These are phyloP conservation scores for Colletotrichum coccodes DNA, from an alignment of 2,329 filamentous ascomycete species.

Conservation along the genomic window DNA sequence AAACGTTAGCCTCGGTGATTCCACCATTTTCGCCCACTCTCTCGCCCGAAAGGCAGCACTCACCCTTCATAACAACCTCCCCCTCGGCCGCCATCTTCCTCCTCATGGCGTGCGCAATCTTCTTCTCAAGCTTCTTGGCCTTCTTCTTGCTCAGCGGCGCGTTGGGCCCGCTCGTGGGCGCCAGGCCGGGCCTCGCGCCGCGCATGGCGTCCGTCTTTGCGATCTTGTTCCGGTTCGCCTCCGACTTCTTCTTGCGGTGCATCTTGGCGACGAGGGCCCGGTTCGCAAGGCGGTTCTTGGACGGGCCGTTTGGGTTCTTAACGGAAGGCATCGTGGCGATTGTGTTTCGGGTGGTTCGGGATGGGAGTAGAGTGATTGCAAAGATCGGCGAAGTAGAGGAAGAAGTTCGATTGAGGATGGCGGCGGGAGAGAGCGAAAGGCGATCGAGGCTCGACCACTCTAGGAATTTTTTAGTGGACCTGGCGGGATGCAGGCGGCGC, in stretches of 20 bases:
- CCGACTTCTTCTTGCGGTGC: constrained; percentile 52
- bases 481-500: constrained; percentile 13
- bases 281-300: constrained; percentile 62
- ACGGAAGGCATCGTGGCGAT: constrained; percentile 60
- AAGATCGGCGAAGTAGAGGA: not conserved
- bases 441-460: not conserved
- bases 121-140: constrained; percentile 65
- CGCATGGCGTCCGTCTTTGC: constrained; percentile 55
- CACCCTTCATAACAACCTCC: constrained; percentile 61
- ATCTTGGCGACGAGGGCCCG: constrained; percentile 56
- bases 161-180: constrained; percentile 66
- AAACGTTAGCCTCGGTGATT: not conserved
- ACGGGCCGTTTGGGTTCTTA: constrained; percentile 67
- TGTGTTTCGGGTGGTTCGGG: not conserved
- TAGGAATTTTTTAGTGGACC: constrained; percentile 28
- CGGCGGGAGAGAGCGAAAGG: not conserved
- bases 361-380: not conserved
- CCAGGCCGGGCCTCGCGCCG: constrained; percentile 62
- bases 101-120: constrained; percentile 61
- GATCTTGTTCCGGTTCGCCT: constrained; percentile 49
- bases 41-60: not conserved
- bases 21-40: not conserved
- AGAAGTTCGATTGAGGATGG: not conserved
- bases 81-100: constrained; percentile 62
- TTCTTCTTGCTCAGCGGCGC: constrained; percentile 64